Base-by-base conservation (phyloP, 345 rosid species). In the Eutrema japonicum region DNA sequence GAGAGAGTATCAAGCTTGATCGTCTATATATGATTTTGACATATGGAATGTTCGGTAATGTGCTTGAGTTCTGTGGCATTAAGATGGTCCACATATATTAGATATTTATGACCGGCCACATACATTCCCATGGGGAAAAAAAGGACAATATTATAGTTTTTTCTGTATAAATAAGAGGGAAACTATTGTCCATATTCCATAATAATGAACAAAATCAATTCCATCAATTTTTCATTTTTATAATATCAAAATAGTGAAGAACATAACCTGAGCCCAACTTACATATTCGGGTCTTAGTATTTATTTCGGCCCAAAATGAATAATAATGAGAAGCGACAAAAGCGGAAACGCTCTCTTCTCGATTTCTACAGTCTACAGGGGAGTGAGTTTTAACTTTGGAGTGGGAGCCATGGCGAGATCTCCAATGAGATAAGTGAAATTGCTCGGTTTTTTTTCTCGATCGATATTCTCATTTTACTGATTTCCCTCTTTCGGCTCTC, bases 41-140 rank as follows among this genome's bases (percentile, higher is more conserved):
- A n/a, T 47, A 16, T 64, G 7, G 77, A 56, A 57, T 8, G 72
- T 73, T 73, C 66, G 8, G 50, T 37, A 57, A 57, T 29, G 52
- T 74, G 66, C 72, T 56, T 3, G 66, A 56, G 27, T 12, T 14
- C 2, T 41, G 26, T 30, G 51, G 58, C 18, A 10, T 9, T 42
- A 51, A 45, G 63, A 6, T 1, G 33, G 57, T 10, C 58, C 50
- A 48, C 11, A 54, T 55, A 7, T 64, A 5, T 2, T 46, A 66
- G 70, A 65, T 26, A 37, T 65, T 49, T 66, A 26, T 48, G 36
- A 8, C 59, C 70, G 29, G 13, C 70, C 57, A 11, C 46, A 48
- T 33, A 9, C 38, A 22, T 47, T 18, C 1, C 35, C 56, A 27
- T 16, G 1, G 35, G 6, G 30, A 36, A 58, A 0, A 38, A 40